phyloP scores from a whole-genome alignment of 352 stramenopile species.

The Achlya hypogyna region DNA sequence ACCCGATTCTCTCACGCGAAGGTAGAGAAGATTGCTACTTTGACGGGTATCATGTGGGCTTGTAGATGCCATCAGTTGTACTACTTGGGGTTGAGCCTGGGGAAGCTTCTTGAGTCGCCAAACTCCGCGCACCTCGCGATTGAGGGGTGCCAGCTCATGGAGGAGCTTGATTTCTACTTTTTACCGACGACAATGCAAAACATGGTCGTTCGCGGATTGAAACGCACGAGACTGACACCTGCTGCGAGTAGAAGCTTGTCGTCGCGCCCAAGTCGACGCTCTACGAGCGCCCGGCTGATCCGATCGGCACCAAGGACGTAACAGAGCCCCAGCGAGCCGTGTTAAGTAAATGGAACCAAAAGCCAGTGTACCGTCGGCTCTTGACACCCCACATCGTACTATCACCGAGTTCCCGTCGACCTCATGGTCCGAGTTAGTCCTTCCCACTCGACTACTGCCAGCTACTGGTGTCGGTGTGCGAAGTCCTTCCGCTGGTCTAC shows the following conservation, averaged over 20 bases:
- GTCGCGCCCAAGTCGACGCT: slow-evolving; percentile 61
- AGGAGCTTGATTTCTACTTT: slow-evolving; percentile 82
- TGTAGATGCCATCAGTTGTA: slow-evolving; percentile 46
- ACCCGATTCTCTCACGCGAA: slow-evolving; percentile 28
- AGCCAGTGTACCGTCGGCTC: slow-evolving; percentile 59
- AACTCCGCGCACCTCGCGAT: slow-evolving; percentile 53
- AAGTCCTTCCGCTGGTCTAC: slow-evolving; percentile 76
- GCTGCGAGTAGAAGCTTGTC: slow-evolving; percentile 65
- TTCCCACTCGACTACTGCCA: slow-evolving; percentile 76
- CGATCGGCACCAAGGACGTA: slow-evolving; percentile 26
- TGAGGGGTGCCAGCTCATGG: slow-evolving; percentile 69
- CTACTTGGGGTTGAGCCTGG: slow-evolving; percentile 65
- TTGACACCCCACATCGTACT: slow-evolving; percentile 62
- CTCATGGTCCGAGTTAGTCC: slow-evolving; percentile 28
- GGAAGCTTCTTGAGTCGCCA: slow-evolving; percentile 34
- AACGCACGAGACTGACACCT: too few species aligned
- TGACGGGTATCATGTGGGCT: slow-evolving; percentile 25
- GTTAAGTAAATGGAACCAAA: slow-evolving; percentile 80
- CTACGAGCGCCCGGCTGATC: slow-evolving; percentile 32
- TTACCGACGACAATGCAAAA: slow-evolving; percentile 60
- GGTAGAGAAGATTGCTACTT: slow-evolving; percentile 40
- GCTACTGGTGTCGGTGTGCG: slow-evolving; percentile 67
- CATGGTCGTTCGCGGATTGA: slow-evolving; percentile 34
- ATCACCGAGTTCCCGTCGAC: neutral
- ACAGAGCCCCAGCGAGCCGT: slow-evolving; percentile 51